These are phyloP conservation scores for Waltiozyma sp. DNA, from an alignment of 1,139 yeast species.

Conservation along the genomic window DNA sequence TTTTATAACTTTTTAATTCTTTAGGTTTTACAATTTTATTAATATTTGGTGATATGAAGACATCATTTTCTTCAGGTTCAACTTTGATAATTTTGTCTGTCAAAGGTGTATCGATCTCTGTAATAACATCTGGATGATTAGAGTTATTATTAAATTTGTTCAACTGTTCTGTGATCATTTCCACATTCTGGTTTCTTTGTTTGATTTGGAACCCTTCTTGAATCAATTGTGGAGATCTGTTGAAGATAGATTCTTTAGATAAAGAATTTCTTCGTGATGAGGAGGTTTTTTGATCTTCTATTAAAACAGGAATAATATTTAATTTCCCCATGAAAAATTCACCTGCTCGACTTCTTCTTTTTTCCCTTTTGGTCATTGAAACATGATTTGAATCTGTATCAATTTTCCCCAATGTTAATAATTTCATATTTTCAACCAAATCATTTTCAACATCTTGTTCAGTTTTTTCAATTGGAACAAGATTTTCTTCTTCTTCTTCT, in stretches of 20 bases:
- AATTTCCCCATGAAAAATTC: constrained; percentile 25
- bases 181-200: background rate
- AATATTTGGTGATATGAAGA: background rate
- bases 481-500: constrained; percentile 2
- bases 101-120: too few relatives aligned
- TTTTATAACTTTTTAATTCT: background rate
- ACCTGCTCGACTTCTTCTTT: constrained; percentile 21
- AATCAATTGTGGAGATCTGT: background rate
- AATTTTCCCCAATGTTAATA: constrained; percentile 12
- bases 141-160: background rate
- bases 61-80: background rate
- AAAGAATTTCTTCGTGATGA: background rate
- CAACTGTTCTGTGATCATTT: background rate
- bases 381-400: background rate
- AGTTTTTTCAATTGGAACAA: constrained; percentile 1
- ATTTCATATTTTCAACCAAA: constrained; percentile 13
- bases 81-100: background rate
- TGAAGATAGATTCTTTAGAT: background rate
- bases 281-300: constrained; percentile 19
- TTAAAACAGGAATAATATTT: constrained; percentile 28
- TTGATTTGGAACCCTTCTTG: background rate
- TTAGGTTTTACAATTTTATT: background rate
- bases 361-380: constrained; percentile 8
- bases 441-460: constrained; percentile 2
- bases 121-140: background rate